A percentile compares a stretch with the other conserved stretches of the same genome.
Evolutionary conservation across 129 eudicot species (phyloP).

Genomic region (Calendula officinalis): DNA sequence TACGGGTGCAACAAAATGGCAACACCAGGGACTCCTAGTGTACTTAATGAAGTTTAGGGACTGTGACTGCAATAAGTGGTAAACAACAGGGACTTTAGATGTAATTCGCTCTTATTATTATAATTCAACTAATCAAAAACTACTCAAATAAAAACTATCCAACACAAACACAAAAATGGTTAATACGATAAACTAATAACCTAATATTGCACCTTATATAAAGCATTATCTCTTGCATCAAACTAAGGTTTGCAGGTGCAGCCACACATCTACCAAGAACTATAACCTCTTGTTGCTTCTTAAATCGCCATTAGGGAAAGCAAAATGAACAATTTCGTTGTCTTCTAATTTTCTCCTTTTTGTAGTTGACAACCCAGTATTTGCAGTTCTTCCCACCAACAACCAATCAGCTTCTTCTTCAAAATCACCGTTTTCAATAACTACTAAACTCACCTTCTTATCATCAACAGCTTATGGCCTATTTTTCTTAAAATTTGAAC

Average conservation of each 20-base stretch:
- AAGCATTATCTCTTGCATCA: constrained; percentile 76
- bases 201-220: constrained; percentile 47
- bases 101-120: too few relatives aligned
- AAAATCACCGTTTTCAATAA: constrained; percentile 69
- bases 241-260: constrained; percentile 51
- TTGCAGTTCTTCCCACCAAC: constrained; percentile 59
- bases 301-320: constrained; percentile 41
- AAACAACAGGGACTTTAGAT: too few relatives aligned
- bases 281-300: constrained; percentile 40
- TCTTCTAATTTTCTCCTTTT: constrained; percentile 71
- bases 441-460: constrained; percentile 34
- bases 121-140: neutral
- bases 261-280: constrained; percentile 70
- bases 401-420: constrained; percentile 66
- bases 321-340: constrained; percentile 75
- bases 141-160: constrained; percentile 52
- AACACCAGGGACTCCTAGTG: too few relatives aligned
- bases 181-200: neutral
- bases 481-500: constrained; percentile 2
- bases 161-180: neutral
- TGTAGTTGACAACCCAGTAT: constrained; percentile 62
- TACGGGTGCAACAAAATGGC: too few relatives aligned
- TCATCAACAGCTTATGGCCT: constrained; percentile 21
- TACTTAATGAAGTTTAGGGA: too few relatives aligned
- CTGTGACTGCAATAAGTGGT: too few relatives aligned